phyloP scores from a whole-genome alignment of 768 basidiomycete species.

The Phaeotremella fagi region DNA sequence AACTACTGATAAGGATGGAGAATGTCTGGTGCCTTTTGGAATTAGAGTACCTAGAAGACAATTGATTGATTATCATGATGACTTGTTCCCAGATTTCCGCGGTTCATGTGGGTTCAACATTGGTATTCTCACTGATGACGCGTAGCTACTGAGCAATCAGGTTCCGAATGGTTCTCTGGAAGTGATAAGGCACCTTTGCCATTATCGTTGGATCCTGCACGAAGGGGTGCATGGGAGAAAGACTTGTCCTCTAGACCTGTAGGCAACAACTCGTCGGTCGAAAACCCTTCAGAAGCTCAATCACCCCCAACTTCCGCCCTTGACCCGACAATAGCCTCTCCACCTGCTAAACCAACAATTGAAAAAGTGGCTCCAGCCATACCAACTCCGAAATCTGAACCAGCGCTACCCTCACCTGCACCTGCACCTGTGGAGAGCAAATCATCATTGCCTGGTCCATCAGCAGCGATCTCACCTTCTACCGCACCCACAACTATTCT shows the following conservation, averaged over 20 bases:
- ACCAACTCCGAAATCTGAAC: neutral
- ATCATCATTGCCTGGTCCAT: too few species aligned
- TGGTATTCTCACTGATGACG: neutral
- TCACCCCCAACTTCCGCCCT: too few species aligned
- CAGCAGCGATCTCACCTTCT: neutral
- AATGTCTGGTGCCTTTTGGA: conserved; percentile 43
- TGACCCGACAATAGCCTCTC: too few species aligned
- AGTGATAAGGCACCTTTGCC: conserved; percentile 16
- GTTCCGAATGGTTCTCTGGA: conserved; percentile 24
- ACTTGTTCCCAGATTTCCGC: conserved; percentile 42
- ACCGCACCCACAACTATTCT: neutral
- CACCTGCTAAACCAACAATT: too few species aligned
- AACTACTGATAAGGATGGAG: conserved; percentile 39
- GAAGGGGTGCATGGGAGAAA: conserved; percentile 23
- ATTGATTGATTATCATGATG: conserved; percentile 49
- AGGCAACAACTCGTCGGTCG: too few species aligned
- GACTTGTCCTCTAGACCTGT: neutral
- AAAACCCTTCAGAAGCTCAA: too few species aligned
- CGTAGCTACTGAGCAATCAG: conserved; percentile 26
- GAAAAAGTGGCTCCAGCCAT: neutral
- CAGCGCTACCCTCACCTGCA: neutral
- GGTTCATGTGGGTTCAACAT: conserved; percentile 20
- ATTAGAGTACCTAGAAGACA: conserved; percentile 47
- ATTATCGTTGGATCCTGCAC: conserved; percentile 30
- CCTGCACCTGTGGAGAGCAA: neutral